These are phyloP conservation scores for Pharus latifolius DNA, from an alignment of 176 grass and related monocot genomes.

Conservation along the genomic window DNA sequence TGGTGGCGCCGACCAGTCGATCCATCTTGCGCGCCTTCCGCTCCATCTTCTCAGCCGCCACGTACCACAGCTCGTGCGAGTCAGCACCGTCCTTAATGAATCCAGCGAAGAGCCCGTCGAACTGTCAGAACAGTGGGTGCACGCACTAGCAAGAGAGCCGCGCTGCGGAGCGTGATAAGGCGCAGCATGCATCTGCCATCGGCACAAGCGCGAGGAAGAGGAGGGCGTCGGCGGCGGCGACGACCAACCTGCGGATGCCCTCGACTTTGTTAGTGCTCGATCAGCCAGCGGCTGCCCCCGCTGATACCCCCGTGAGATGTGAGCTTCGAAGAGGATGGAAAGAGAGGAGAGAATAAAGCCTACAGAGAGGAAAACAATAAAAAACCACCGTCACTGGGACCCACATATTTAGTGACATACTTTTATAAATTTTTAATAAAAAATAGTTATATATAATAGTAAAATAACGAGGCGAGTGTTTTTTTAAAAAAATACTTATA, in stretches of 20 bases:
- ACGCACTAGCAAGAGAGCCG: slow-evolving; percentile 30
- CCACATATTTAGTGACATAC: too few species aligned
- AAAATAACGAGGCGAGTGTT: too few species aligned
- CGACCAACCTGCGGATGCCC: slow-evolving; percentile 51
- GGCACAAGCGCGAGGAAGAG: slow-evolving; percentile 40
- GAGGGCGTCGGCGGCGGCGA: slow-evolving; percentile 43
- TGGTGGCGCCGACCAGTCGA: slow-evolving; percentile 31
- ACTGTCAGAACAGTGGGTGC: slow-evolving; percentile 48
- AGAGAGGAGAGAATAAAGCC: too few species aligned
- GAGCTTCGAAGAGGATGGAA: too few species aligned
- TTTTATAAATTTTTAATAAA: too few species aligned
- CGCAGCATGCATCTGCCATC: slow-evolving; percentile 18
- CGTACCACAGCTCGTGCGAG: slow-evolving; percentile 39
- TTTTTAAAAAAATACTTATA: too few species aligned
- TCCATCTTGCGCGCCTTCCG: slow-evolving; percentile 81
- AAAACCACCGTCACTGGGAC: too few species aligned
- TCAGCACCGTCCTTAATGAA: slow-evolving; percentile 35
- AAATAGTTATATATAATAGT: too few species aligned
- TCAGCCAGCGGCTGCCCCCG: too few species aligned
- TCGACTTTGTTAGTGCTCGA: too few species aligned
- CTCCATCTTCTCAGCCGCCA: slow-evolving; percentile 52
- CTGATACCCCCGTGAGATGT: too few species aligned
- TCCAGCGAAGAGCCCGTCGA: slow-evolving; percentile 33
- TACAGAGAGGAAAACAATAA: too few species aligned
- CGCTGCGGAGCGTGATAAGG: slow-evolving; percentile 17